Percentiles rank a stretch among this genome's conserved stretches.
These are phyloP conservation scores for Phytophthora sojae DNA, from an alignment of 352 stramenopile species.

Conservation along the genomic window DNA sequence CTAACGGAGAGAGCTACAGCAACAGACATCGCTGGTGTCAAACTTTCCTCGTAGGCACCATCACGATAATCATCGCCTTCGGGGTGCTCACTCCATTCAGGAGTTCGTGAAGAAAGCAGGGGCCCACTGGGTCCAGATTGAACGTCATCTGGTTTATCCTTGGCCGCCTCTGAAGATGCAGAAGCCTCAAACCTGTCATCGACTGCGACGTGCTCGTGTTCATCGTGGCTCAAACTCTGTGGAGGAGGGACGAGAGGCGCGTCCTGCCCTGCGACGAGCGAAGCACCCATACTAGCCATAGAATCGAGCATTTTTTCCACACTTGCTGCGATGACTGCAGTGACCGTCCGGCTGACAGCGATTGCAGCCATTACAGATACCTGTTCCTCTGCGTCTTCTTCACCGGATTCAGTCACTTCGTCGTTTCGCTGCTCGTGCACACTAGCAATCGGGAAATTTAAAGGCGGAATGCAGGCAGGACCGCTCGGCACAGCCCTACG, in stretches of 20 bases:
- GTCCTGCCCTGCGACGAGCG: constrained; percentile 20
- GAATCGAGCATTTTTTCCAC: constrained; percentile 36
- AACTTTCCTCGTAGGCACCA: background rate
- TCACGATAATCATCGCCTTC: background rate
- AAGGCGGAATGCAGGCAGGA: constrained; percentile 9
- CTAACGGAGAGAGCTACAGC: constrained; percentile 37
- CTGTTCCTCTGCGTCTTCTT: constrained; percentile 12
- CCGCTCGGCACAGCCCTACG: background rate
- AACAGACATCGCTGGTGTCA: constrained; percentile 37
- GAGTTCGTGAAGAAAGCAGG: background rate
- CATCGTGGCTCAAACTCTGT: background rate
- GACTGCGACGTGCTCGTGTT: background rate
- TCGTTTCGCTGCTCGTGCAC: background rate
- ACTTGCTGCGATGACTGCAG: constrained; percentile 36
- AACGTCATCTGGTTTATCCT: background rate
- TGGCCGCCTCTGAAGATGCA: background rate
- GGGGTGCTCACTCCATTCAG: background rate
- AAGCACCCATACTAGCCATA: constrained; percentile 14
- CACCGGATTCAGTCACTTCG: background rate
- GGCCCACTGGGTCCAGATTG: background rate
- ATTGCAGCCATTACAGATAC: constrained; percentile 37
- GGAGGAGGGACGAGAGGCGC: background rate
- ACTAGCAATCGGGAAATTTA: constrained; percentile 5
- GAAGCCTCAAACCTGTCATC: background rate
- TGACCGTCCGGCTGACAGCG: constrained; percentile 41